Conservation (phyloP, 768 basidiomycete genomes). For the Candolleomyces eurysporus region DNA sequence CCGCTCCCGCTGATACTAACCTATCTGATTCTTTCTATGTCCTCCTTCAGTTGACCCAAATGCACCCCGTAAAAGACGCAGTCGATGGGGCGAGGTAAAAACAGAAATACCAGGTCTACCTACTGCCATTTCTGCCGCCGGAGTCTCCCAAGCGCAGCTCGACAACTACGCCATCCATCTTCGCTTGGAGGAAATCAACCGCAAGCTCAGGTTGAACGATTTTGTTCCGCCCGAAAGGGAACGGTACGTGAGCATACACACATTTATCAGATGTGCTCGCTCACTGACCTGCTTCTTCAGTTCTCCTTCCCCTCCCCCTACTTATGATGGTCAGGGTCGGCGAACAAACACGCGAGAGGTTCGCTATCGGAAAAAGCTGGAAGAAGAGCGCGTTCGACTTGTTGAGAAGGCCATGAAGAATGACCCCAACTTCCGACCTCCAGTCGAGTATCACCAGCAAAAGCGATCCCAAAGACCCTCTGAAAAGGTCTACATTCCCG, state of each 20-base stretch:
- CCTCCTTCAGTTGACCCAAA: conserved; percentile 71
- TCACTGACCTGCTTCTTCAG: conserved; percentile 34
- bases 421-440: conserved; percentile 97
- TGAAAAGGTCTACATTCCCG: conserved; percentile 99
- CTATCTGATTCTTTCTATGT: conserved; percentile 40
- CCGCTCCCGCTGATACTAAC: conserved; percentile 58
- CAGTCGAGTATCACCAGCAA: conserved; percentile 93
- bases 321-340: conserved; percentile 96
- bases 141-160: conserved; percentile 93
- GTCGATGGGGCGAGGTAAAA: conserved; percentile 96
- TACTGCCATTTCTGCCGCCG: conserved; percentile 89
- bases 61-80: conserved; percentile 90
- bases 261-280: background rate
- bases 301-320: conserved; percentile 95
- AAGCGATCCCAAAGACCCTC: conserved; percentile 92
- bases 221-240: conserved; percentile 95
- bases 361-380: conserved; percentile 93
- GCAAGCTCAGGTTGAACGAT: conserved; percentile 90
- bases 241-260: conserved; percentile 49
- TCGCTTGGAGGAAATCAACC: conserved; percentile 95
- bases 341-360: conserved; percentile 98
- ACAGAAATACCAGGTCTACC: conserved; percentile 90
- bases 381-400: conserved; percentile 88
- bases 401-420: conserved; percentile 97
- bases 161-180: conserved; percentile 98